A percentile compares a stretch with the other conserved stretches of the same genome.
Evolutionary conservation across 2,329 filamentous ascomycete species (phyloP).

Genomic region (Chrysoporthe puriensis): DNA sequence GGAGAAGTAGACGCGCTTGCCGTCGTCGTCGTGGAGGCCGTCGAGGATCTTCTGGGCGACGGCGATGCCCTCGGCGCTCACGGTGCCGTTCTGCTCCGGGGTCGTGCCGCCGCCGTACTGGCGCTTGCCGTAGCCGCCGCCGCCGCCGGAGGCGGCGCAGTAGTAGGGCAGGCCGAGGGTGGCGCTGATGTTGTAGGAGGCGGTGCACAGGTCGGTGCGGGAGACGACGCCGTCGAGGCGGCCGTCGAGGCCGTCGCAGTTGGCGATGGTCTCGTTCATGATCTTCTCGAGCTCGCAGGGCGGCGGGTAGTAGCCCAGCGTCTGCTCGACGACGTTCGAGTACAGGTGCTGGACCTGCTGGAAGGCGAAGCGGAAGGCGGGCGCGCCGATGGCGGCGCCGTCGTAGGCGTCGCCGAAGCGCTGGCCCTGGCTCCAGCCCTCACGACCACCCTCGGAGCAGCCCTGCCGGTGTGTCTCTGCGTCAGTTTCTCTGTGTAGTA

Average conservation of each 20-base stretch:
- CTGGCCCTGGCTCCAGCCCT: constrained; percentile 52
- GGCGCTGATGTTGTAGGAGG: constrained; percentile 47
- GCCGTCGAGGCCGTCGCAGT: constrained; percentile 22
- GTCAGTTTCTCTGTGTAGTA: neutral
- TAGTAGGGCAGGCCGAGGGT: constrained; percentile 48
- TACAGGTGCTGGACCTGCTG: constrained; percentile 36
- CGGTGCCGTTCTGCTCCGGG: constrained; percentile 24
- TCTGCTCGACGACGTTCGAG: constrained; percentile 43
- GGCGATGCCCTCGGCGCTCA: constrained; percentile 26
- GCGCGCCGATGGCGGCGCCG: constrained; percentile 49
- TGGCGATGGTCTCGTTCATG: constrained; percentile 22
- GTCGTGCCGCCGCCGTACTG: constrained; percentile 23
- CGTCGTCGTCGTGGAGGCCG: constrained; percentile 41
- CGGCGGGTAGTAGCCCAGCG: constrained; percentile 47
- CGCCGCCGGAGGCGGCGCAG: constrained; percentile 14
- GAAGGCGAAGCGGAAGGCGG: constrained; percentile 48
- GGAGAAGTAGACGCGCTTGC: constrained; percentile 41
- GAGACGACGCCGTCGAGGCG: constrained; percentile 27
- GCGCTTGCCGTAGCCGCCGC: neutral
- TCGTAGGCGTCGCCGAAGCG: constrained; percentile 47
- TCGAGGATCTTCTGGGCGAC: constrained; percentile 39
- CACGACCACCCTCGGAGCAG: constrained; percentile 52
- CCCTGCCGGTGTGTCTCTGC: constrained; percentile 34
- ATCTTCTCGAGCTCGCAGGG: constrained; percentile 34
- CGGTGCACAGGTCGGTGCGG: constrained; percentile 41